phyloP scores from a whole-genome alignment of 2,329 filamentous ascomycete species.

The Penicillium sp. region DNA sequence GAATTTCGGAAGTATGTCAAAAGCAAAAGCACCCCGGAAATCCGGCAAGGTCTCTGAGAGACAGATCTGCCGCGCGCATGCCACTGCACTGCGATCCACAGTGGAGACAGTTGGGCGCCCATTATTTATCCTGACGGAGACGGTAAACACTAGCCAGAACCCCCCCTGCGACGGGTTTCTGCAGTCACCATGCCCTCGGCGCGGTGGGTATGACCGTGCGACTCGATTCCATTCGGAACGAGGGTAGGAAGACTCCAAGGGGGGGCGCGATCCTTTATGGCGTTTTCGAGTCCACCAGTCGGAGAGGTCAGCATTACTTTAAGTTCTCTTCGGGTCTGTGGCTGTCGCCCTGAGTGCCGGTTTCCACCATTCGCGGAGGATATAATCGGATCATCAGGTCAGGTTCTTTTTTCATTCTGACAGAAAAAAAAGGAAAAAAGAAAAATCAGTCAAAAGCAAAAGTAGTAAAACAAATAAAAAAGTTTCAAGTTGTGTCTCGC shows the following conservation, averaged over 20 bases:
- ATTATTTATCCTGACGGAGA: conserved; percentile 5
- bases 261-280: not conserved
- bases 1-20: conserved; percentile 3
- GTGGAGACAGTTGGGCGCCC: conserved; percentile 16
- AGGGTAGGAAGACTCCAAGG: not conserved
- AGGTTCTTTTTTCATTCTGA: not conserved
- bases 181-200: conserved; percentile 12
- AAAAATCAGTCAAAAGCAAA: not conserved
- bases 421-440: not conserved
- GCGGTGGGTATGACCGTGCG: conserved; percentile 13
- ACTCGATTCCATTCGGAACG: conserved; percentile 6
- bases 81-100: conserved; percentile 10
- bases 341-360: not conserved
- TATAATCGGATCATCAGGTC: not conserved
- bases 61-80: conserved; percentile 26
- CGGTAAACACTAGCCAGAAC: conserved; percentile 1
- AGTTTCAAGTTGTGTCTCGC: conserved; percentile 10
- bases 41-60: conserved; percentile 6
- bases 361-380: not conserved
- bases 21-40: conserved; percentile 1
- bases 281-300: not conserved
- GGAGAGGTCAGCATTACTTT: not conserved
- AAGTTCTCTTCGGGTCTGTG: not conserved
- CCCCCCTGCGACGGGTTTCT: conserved; percentile 9
- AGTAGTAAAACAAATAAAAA: not conserved